These are phyloP conservation scores for Rostrohypoxylon terebratum DNA, from an alignment of 495 filamentous ascomycete species.

Conservation along the genomic window DNA sequence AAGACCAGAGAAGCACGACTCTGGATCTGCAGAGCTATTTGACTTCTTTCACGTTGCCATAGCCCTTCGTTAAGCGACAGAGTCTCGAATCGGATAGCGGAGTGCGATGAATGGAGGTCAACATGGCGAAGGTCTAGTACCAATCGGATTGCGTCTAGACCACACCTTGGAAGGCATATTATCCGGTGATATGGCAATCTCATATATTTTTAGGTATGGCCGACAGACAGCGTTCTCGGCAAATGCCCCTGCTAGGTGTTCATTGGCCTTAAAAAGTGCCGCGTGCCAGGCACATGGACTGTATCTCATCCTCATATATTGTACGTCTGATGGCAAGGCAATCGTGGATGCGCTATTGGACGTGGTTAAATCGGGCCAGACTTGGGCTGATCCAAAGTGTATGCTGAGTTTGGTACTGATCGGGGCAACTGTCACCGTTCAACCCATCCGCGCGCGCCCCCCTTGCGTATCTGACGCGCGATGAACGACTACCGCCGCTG, in stretches of 20 bases:
- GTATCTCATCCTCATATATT: conserved; percentile 16
- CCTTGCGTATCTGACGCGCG: conserved; percentile 14
- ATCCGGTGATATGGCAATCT: conserved; percentile 29
- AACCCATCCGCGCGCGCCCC: conserved; percentile 6
- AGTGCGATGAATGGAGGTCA: conserved; percentile 14
- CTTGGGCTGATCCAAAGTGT: conserved; percentile 14
- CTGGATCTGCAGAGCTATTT: conserved; percentile 29
- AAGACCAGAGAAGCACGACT: neutral
- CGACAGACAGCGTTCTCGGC: conserved; percentile 29
- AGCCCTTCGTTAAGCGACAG: conserved; percentile 2
- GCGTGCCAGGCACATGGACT: conserved; percentile 21
- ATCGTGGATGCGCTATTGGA: conserved; percentile 20
- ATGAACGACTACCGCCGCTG: conserved; percentile 24
- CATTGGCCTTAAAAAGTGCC: conserved; percentile 31
- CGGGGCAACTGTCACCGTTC: conserved; percentile 13
- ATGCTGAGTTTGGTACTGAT: conserved; percentile 7
- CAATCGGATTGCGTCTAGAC: conserved; percentile 21
- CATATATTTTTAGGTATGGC: conserved; percentile 28
- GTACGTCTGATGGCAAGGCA: conserved; percentile 20
- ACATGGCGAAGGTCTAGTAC: conserved; percentile 24
- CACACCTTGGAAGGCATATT: conserved; percentile 13
- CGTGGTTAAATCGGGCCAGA: conserved; percentile 20
- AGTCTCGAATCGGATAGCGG: conserved; percentile 23
- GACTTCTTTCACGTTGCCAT: conserved; percentile 7
- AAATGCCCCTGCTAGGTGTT: conserved; percentile 20